Evolutionary conservation across 139 green algal species (phyloP).

Genomic region (Pseudopediastrum boryanum): DNA sequence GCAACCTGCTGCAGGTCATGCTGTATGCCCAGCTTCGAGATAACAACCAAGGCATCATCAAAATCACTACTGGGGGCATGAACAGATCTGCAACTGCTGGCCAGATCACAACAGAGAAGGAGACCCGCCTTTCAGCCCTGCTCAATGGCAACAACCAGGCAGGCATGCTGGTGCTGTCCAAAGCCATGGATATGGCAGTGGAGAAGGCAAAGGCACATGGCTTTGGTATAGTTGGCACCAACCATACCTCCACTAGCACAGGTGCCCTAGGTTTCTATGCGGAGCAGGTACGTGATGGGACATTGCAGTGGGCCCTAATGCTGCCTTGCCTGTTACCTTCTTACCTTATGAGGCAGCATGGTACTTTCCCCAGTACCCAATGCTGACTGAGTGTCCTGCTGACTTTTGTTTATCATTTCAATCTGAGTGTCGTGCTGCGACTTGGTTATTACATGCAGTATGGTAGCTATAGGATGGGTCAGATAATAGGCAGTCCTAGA

Average conservation of each 20-base stretch:
- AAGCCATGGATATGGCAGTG: constrained; percentile 59
- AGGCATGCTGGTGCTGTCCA: constrained; percentile 75
- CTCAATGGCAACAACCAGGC: constrained; percentile 70
- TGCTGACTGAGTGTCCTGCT: no score
- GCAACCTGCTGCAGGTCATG: constrained; percentile 58
- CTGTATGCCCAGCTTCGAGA: constrained; percentile 82
- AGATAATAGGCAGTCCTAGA: no score
- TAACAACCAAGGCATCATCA: constrained; percentile 86
- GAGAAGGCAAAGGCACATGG: constrained; percentile 61
- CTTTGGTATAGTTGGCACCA: constrained; percentile 75
- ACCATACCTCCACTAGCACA: constrained; percentile 73
- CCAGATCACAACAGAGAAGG: constrained; percentile 49
- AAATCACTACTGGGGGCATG: constrained; percentile 75
- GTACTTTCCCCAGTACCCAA: no score
- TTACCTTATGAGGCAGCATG: no score
- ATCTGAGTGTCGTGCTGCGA: no score
- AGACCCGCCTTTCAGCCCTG: constrained; percentile 61
- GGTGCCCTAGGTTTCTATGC: constrained; percentile 70
- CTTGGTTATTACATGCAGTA: no score
- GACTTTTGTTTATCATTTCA: no score
- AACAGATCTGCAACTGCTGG: constrained; percentile 31
- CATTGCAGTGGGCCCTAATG: no score
- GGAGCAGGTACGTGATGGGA: neutral
- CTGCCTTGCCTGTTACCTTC: no score
- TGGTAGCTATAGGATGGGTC: no score